These are phyloP conservation scores for Coemansia sp. DNA, from an alignment of 371 early-diverging fungal species.

Conservation along the genomic window DNA sequence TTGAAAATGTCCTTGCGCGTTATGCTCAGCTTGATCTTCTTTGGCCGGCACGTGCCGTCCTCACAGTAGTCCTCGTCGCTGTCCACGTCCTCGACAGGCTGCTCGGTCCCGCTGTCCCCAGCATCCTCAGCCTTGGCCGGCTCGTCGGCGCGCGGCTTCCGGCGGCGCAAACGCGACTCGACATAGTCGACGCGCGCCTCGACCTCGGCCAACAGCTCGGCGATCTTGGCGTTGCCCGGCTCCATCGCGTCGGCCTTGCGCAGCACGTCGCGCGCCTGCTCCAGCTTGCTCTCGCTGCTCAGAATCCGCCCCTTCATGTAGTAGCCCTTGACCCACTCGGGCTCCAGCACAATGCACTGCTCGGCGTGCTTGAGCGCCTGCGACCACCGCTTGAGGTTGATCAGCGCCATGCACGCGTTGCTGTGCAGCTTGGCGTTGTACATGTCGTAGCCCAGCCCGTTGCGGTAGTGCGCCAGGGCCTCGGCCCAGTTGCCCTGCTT, in stretches of 20 bases:
- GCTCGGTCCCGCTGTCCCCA: constrained; percentile 29
- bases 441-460: constrained; percentile 48
- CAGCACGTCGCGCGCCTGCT: constrained; percentile 32
- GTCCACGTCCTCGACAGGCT: constrained; percentile 33
- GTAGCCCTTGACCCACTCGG: constrained; percentile 51
- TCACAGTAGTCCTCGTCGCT: constrained; percentile 48
- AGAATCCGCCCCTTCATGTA: constrained; percentile 49
- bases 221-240: constrained; percentile 33
- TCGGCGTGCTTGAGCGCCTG: constrained; percentile 53
- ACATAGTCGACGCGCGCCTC: constrained; percentile 44
- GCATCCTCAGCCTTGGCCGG: constrained; percentile 6
- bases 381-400: constrained; percentile 44
- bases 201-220: constrained; percentile 38
- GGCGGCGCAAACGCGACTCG: constrained; percentile 39
- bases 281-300: constrained; percentile 48
- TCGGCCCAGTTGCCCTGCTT: constrained; percentile 48
- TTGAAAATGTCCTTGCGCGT: constrained; percentile 35
- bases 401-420: constrained; percentile 51
- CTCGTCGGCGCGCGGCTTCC: constrained; percentile 24
- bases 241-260: constrained; percentile 35
- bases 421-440: constrained; percentile 50
- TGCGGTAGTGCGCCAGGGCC: constrained; percentile 44
- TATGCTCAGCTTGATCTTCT: constrained; percentile 32
- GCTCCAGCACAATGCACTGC: constrained; percentile 50
- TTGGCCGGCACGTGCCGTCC: constrained; percentile 41